Evolutionary conservation across 495 filamentous ascomycete species (phyloP).

Genomic region (Endocarpon pusillum): DNA sequence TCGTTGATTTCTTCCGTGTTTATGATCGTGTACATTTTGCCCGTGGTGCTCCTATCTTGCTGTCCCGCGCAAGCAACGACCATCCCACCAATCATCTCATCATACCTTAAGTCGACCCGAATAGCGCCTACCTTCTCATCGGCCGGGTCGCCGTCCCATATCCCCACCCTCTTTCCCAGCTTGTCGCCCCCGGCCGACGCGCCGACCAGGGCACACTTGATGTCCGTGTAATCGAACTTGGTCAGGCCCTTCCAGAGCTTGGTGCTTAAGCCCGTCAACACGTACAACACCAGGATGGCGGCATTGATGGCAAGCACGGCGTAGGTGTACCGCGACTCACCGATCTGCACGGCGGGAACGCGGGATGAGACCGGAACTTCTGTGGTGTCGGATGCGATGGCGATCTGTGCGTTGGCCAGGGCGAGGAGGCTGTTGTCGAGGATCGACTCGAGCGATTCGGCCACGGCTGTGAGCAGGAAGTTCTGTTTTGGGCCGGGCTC

Average conservation of each 20-base stretch:
- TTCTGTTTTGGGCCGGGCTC: conserved; percentile 6
- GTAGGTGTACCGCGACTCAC: conserved; percentile 16
- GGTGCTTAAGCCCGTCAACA: conserved; percentile 8
- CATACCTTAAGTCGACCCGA: too few relatives aligned
- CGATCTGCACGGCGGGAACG: conserved; percentile 10
- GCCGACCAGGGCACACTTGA: neutral
- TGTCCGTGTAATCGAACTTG: conserved; percentile 10
- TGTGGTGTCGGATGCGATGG: conserved; percentile 10
- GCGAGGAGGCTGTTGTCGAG: conserved; percentile 19
- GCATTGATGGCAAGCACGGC: conserved; percentile 11
- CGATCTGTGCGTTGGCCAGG: conserved; percentile 18
- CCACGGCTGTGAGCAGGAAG: conserved; percentile 15
- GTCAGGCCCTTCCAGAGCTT: conserved; percentile 6
- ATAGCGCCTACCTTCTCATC: too few relatives aligned
- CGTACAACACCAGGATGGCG: conserved; percentile 8
- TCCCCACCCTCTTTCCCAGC: too few relatives aligned
- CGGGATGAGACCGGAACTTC: conserved; percentile 4
- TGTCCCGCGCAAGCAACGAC: too few relatives aligned
- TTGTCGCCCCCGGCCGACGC: too few relatives aligned
- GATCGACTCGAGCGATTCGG: conserved; percentile 16
- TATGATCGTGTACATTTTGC: too few relatives aligned
- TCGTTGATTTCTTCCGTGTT: too few relatives aligned
- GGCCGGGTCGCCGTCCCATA: too few relatives aligned
- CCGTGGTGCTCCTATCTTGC: too few relatives aligned
- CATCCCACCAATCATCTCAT: too few relatives aligned